Evolutionary conservation across 805 yeast genomes (phyloP), one percentile per base, ranked within the genome.

Genomic region (Torulaspora maleeae): DNA sequence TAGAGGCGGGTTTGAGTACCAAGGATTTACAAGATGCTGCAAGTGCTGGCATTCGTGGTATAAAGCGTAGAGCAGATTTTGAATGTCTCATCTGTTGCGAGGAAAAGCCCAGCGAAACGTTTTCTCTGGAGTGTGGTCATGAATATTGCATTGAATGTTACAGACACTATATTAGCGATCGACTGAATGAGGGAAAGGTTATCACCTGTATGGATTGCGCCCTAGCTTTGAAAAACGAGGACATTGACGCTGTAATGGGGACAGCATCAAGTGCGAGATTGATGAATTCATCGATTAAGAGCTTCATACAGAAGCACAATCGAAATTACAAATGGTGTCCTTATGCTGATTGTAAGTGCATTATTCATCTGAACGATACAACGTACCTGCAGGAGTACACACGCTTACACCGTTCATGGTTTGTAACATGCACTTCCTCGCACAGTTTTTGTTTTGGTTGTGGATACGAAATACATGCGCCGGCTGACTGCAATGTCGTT

Each of bases 391-490:
- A 52, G 13, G 67, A 63, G 41, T 61, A 52, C 54, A 43, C 54
- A 47, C 51, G 57, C 30, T 40, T 55, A 27, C 63, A 57, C 49
- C 51, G 51, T 32, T 58, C 86, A 1, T 91, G 95, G 3, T 73
- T 80, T 6, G 96, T 87, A 2, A 65, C 70, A 22, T 93, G 99
- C 62, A 58, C 67, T 1, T 70, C 76, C 38, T 74, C 74, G 3
- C 90, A 89, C 56, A 75, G 75, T 47, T 91, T 90, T 60, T 93
- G 99, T 60, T 83, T 82, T 53, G 69, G 72, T 20, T 93, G 99
- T 60, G 75, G 76, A 17, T 71, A 71, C 45, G 91, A 84, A 53
- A 81, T 82, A 54, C 99, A 93, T 65, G 65, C 79, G 8, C 98
- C 98, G 0, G 76, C 84, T n/a, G 85, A 93, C 2, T 93, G 99